Percentiles rank a stretch among this genome's conserved stretches.
Evolutionary conservation across 495 filamentous ascomycete species (phyloP).

Genomic region (Zalerion maritima): DNA sequence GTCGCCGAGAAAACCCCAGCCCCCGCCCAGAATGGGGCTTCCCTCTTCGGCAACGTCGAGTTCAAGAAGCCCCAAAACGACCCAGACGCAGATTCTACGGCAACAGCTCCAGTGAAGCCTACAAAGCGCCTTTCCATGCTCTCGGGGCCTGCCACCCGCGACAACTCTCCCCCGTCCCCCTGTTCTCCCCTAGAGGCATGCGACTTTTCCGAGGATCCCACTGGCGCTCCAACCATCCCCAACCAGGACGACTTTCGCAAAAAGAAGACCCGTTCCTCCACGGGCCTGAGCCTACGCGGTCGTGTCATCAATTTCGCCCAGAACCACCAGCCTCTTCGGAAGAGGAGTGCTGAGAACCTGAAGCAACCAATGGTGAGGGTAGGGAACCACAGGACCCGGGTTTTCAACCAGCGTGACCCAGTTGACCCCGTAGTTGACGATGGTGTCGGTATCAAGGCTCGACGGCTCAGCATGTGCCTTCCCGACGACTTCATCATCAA

Average conservation of each 20-base stretch:
- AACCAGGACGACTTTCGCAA: constrained; percentile 21
- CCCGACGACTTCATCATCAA: constrained; percentile 52
- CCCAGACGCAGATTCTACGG: constrained; percentile 30
- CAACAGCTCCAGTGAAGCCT: no score
- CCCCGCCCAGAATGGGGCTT: constrained; percentile 6
- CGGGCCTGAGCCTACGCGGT: constrained; percentile 29
- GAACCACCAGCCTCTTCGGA: constrained; percentile 11
- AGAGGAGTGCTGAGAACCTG: constrained; percentile 16
- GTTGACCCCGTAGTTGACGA: constrained; percentile 23
- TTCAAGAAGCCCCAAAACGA: constrained; percentile 11
- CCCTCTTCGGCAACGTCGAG: constrained; percentile 10
- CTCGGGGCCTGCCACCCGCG: constrained; percentile 28
- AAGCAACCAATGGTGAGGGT: constrained; percentile 10
- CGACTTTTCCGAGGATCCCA: constrained; percentile 14
- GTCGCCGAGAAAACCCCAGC: constrained; percentile 7
- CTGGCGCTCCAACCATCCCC: constrained; percentile 22
- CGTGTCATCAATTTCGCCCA: constrained; percentile 17
- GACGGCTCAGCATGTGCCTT: constrained; percentile 45
- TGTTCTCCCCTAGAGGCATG: constrained; percentile 24
- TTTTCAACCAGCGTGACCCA: constrained; percentile 4
- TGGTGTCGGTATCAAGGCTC: constrained; percentile 51
- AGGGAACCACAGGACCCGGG: constrained; percentile 1
- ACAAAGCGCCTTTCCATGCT: no score
- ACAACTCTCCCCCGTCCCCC: constrained; percentile 38
- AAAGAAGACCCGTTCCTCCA: constrained; percentile 33